phyloP scores from a whole-genome alignment of 495 filamentous ascomycete species.

The Aspergillus ostianus region DNA sequence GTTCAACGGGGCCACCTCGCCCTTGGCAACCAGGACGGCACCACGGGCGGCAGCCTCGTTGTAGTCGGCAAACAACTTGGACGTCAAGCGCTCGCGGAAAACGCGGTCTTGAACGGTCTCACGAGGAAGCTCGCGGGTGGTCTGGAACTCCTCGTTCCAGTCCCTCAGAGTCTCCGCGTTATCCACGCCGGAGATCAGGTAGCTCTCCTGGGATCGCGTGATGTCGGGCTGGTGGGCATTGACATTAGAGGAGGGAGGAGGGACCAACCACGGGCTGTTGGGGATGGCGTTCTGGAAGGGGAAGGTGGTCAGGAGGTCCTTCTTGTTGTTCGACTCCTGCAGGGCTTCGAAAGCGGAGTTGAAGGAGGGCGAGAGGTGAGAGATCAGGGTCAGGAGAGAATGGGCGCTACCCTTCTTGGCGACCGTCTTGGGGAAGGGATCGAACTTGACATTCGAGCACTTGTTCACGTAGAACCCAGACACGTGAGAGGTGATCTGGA shows the following conservation, averaged over 20 bases:
- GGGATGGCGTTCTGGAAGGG: slow-evolving; percentile 92
- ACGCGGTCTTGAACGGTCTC: slow-evolving; percentile 94
- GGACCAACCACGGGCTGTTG: slow-evolving; percentile 88
- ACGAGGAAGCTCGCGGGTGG: slow-evolving; percentile 87
- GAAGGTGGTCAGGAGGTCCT: slow-evolving; percentile 88
- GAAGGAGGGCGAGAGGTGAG: slow-evolving; percentile 80
- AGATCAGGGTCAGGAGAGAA: slow-evolving; percentile 80
- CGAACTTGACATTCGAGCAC: slow-evolving; percentile 85
- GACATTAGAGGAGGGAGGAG: slow-evolving; percentile 58
- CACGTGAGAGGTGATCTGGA: slow-evolving; percentile 88
- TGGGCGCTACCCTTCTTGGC: slow-evolving; percentile 73
- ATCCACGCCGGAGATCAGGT: slow-evolving; percentile 83
- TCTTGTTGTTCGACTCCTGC: slow-evolving; percentile 76
- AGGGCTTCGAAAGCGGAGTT: slow-evolving; percentile 65
- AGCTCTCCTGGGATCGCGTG: slow-evolving; percentile 89
- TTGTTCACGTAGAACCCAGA: slow-evolving; percentile 97
- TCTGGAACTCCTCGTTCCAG: slow-evolving; percentile 99
- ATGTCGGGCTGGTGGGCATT: slow-evolving; percentile 76
- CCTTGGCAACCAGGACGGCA: slow-evolving; percentile 88
- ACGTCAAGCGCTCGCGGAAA: slow-evolving; percentile 89
- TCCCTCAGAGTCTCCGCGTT: slow-evolving; percentile 91
- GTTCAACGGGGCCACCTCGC: slow-evolving; percentile 94
- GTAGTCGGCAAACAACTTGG: slow-evolving; percentile 96
- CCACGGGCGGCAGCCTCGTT: slow-evolving; percentile 92
- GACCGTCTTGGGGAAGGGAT: slow-evolving; percentile 71